Conservation (phyloP, 306 rosid genomes). For the Sophora flavescens region DNA sequence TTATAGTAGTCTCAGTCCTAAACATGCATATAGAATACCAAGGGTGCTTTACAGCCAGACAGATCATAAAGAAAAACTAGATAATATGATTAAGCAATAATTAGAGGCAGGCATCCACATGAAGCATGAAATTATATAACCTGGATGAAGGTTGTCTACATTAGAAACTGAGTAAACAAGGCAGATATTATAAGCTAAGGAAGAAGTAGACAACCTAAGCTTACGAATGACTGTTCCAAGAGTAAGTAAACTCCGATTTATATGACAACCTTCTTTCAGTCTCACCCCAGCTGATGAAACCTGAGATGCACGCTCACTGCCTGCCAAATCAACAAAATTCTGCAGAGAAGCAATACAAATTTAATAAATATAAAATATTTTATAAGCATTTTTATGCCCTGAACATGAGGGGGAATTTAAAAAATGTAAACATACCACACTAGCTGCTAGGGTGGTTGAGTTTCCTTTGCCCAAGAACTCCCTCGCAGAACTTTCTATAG, state of each 20-base stretch:
- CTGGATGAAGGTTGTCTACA: constrained; percentile 3
- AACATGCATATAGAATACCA: constrained; percentile 33
- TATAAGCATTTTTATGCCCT: constrained; percentile 16
- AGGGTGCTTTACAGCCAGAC: constrained; percentile 20
- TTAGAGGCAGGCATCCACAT: neutral
- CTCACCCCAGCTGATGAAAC: constrained; percentile 90
- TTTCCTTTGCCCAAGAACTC: constrained; percentile 96
- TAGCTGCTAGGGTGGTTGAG: constrained; percentile 87
- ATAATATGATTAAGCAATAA: constrained; percentile 18
- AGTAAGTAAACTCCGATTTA: constrained; percentile 97
- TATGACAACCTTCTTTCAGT: constrained; percentile 98
- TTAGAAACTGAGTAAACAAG: constrained; percentile 9
- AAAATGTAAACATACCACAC: constrained; percentile 73
- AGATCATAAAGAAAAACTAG: constrained; percentile 16
- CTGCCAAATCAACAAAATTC: constrained; percentile 98
- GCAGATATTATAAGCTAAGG: constrained; percentile 45
- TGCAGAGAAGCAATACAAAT: constrained; percentile 58
- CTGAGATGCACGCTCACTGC: constrained; percentile 99
- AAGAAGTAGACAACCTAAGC: constrained; percentile 72
- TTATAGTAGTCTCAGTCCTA: neutral
- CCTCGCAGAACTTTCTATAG: constrained; percentile 95
- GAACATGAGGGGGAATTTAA: constrained; percentile 32
- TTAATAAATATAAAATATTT: constrained; percentile 5
- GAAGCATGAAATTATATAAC: constrained; percentile 11
- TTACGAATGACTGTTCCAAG: constrained; percentile 95